phyloP scores from a whole-genome alignment of 2,329 filamentous ascomycete genomes.

The Neocatenulostroma microsporum region DNA sequence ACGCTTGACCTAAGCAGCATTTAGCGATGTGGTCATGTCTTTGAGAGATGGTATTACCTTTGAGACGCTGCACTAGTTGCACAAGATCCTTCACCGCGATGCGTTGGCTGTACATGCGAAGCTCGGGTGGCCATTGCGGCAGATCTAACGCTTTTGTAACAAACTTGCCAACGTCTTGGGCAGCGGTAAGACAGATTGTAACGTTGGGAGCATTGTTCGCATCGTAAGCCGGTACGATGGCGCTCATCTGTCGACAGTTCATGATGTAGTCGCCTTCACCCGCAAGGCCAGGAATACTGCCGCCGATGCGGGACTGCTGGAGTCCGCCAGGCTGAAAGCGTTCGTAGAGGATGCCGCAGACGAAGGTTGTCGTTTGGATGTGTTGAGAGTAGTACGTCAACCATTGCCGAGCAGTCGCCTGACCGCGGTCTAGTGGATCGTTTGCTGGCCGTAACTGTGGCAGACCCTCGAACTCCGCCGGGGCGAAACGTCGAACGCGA shows the following conservation, averaged over 20 bases:
- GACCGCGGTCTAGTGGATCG: constrained; percentile 56
- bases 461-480: constrained; percentile 66
- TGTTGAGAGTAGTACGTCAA: constrained; percentile 49
- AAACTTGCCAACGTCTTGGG: constrained; percentile 62
- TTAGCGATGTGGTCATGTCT: not conserved
- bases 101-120: constrained; percentile 61
- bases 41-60: constrained; percentile 24
- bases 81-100: constrained; percentile 55
- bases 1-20: constrained; percentile 8
- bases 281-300: constrained; percentile 45
- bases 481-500: constrained; percentile 61
- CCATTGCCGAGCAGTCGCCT: constrained; percentile 48
- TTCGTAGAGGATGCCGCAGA: constrained; percentile 70
- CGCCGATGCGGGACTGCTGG: constrained; percentile 51
- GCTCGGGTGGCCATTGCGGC: constrained; percentile 58
- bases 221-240: constrained; percentile 54
- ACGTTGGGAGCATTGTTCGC: constrained; percentile 40
- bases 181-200: constrained; percentile 60
- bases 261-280: constrained; percentile 59
- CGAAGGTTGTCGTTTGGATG: constrained; percentile 63
- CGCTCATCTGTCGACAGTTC: constrained; percentile 50
- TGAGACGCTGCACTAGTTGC: constrained; percentile 44
- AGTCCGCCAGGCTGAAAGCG: constrained; percentile 63
- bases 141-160: constrained; percentile 62
- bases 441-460: constrained; percentile 47